Evolutionary conservation across 305 asterid species (phyloP).

Genomic region (Euphrasia arctica): DNA sequence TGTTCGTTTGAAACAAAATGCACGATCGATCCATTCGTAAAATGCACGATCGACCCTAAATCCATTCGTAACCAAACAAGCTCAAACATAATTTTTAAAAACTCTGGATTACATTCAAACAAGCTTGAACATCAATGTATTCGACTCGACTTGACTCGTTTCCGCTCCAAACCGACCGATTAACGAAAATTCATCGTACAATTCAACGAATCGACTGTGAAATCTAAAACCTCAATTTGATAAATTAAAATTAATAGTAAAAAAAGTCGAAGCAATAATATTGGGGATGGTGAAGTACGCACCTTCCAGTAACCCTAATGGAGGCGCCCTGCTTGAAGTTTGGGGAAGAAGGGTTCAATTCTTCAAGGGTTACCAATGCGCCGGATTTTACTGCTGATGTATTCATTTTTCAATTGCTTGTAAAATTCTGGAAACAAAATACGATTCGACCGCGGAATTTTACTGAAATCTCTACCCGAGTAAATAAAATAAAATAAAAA

Average conservation of each 20-base stretch:
- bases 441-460: no score
- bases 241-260: no score
- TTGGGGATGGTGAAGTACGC: constrained; percentile 26
- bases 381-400: constrained; percentile 49
- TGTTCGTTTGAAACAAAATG: no score
- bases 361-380: constrained; percentile 62
- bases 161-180: background rate
- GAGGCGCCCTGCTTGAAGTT: constrained; percentile 74
- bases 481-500: no score
- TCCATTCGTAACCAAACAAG: background rate
- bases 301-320: constrained; percentile 88
- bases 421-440: background rate
- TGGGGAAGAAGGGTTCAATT: constrained; percentile 65
- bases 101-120: background rate
- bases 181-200: background rate
- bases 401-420: constrained; percentile 38
- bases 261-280: background rate
- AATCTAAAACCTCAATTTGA: background rate
- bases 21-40: no score
- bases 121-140: no score
- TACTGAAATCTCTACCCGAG: background rate
- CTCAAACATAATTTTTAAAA: background rate
- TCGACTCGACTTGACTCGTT: no score
- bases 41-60: no score
- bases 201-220: background rate